phyloP scores from a whole-genome alignment of 768 basidiomycete genomes.

The Leccinellum rugosiceps region DNA sequence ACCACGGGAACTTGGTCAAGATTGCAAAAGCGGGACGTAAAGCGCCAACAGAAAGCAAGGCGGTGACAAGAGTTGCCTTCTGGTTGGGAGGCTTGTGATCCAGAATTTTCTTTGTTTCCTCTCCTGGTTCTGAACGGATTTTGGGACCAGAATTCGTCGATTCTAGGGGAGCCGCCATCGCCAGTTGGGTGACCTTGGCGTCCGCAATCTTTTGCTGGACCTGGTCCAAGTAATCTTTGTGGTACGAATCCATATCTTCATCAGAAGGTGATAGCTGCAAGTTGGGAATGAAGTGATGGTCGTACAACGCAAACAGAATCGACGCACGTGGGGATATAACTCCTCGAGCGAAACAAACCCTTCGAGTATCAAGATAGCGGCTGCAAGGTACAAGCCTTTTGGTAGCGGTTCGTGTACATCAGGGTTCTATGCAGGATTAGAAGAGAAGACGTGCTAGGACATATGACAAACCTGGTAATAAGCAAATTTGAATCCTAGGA shows the following conservation, averaged over 20 bases:
- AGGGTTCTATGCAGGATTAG: constrained; percentile 39
- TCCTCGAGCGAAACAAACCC: constrained; percentile 85
- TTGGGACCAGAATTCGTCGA: constrained; percentile 41
- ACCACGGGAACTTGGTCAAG: constrained; percentile 80
- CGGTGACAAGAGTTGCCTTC: constrained; percentile 71
- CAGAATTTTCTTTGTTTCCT: constrained; percentile 33
- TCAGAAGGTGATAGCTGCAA: constrained; percentile 71
- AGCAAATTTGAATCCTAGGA: constrained; percentile 96
- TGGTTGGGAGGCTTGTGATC: constrained; percentile 61
- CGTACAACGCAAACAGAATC: not conserved
- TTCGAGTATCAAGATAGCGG: constrained; percentile 87
- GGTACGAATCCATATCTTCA: constrained; percentile 65
- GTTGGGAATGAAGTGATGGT: constrained; percentile 6
- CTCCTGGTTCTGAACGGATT: constrained; percentile 37
- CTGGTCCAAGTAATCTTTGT: constrained; percentile 61
- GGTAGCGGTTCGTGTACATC: constrained; percentile 63
- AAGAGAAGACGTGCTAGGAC: not conserved
- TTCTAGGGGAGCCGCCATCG: constrained; percentile 82
- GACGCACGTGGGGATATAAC: constrained; percentile 85
- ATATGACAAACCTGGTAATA: constrained; percentile 71
- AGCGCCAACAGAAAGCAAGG: constrained; percentile 85
- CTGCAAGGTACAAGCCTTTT: constrained; percentile 71
- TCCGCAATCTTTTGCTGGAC: constrained; percentile 63
- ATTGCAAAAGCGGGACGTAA: constrained; percentile 74
- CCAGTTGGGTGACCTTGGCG: constrained; percentile 72